Percentiles rank a stretch among this genome's conserved stretches.
Evolutionary conservation across 768 basidiomycete species (phyloP).

Genomic region (Amylocystis lapponica): DNA sequence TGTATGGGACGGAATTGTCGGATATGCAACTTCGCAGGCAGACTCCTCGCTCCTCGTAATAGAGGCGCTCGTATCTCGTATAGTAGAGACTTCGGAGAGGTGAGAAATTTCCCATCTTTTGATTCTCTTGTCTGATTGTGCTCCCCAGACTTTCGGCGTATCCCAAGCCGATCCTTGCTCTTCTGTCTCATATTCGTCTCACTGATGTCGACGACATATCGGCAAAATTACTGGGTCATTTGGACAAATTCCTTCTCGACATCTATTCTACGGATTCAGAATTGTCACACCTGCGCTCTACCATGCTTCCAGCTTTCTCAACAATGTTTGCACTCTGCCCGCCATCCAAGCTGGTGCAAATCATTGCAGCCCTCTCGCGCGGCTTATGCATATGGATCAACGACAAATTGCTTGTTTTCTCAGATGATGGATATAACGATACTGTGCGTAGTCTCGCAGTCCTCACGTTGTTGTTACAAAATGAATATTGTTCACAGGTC

Average conservation of each 20-base stretch:
- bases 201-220: background rate
- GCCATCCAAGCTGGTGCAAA: too few relatives aligned
- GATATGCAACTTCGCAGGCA: too few relatives aligned
- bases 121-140: background rate
- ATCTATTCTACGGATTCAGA: slow-evolving; percentile 2
- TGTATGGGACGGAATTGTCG: slow-evolving; percentile 38
- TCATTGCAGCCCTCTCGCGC: slow-evolving; percentile 26
- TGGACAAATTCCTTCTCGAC: slow-evolving; percentile 7
- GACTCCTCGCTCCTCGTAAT: too few relatives aligned
- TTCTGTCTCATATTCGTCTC: slow-evolving; percentile 3
- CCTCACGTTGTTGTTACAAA: too few relatives aligned
- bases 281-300: background rate
- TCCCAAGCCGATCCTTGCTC: slow-evolving; percentile 2
- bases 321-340: background rate
- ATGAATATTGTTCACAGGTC: slow-evolving; percentile 4
- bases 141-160: background rate
- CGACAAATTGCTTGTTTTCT: slow-evolving; percentile 37
- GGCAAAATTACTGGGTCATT: background rate
- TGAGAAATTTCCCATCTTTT: too few relatives aligned
- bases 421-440: slow-evolving; percentile 39
- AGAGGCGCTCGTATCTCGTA: too few relatives aligned
- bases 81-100: too few relatives aligned
- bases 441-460: slow-evolving; percentile 31
- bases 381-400: slow-evolving; percentile 48
- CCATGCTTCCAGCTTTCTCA: background rate